Percentiles rank a stretch among this genome's conserved stretches.
Evolutionary conservation across 2,329 filamentous ascomycete genomes (phyloP).

Genomic region (Tolypocladium cylindrosporum): DNA sequence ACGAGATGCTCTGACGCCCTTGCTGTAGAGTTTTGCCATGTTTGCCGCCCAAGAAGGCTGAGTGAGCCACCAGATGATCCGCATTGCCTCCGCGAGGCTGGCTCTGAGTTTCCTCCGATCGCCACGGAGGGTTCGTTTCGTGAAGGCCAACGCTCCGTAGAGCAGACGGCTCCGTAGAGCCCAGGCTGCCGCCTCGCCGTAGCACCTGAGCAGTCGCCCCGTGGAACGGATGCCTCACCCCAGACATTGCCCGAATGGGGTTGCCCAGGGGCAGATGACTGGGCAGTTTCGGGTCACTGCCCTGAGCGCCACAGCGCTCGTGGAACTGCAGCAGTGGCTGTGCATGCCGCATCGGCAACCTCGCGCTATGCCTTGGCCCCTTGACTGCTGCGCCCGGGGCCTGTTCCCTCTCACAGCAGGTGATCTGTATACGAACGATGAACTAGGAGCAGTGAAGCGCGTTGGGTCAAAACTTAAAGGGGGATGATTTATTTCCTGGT

Average conservation of each 20-base stretch:
- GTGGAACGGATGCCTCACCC: not conserved
- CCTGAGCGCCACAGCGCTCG: not conserved
- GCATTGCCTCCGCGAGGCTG: not conserved
- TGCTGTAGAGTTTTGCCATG: not conserved
- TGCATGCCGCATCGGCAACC: not conserved
- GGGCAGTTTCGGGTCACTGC: not conserved
- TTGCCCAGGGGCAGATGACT: not conserved
- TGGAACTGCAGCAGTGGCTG: not conserved
- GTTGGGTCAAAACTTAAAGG: not conserved
- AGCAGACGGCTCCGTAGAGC: not conserved
- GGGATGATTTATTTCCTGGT: too few species aligned
- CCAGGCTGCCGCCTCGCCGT: not conserved
- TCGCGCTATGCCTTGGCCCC: not conserved
- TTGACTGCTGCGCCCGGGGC: not conserved
- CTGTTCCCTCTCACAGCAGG: not conserved
- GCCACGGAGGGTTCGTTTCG: too few species aligned
- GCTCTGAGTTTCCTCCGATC: too few species aligned
- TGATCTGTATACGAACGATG: not conserved
- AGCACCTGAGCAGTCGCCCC: too few species aligned
- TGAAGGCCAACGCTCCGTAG: too few species aligned
- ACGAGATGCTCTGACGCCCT: not conserved
- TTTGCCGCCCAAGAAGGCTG: not conserved
- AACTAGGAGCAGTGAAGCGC: not conserved
- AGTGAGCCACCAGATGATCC: not conserved
- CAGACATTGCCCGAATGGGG: not conserved